Evolutionary conservation across 1,139 yeast genomes (phyloP).

Genomic region (Taphrina deformans): DNA sequence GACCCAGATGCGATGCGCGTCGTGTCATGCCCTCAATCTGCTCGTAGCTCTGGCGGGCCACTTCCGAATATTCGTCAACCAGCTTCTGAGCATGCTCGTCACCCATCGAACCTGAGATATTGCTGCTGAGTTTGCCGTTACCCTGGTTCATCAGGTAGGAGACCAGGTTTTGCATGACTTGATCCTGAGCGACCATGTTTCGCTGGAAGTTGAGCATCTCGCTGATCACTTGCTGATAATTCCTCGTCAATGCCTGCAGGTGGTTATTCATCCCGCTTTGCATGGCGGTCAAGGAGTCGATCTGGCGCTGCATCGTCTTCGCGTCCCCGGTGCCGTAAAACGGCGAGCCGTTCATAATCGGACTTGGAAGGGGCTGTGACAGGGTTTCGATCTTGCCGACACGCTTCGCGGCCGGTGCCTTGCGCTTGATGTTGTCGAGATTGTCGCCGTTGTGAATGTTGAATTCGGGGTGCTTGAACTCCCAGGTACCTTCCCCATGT

Average conservation of each 20-base stretch:
- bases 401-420: slow-evolving; percentile 39
- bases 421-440: slow-evolving; percentile 67
- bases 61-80: slow-evolving; percentile 31
- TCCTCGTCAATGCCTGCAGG: slow-evolving; percentile 52
- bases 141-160: slow-evolving; percentile 25
- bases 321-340: slow-evolving; percentile 39
- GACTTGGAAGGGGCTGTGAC: slow-evolving; percentile 16
- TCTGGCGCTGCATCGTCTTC: slow-evolving; percentile 50
- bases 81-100: slow-evolving; percentile 34
- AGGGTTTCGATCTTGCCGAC: slow-evolving; percentile 31
- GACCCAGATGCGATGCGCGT: slow-evolving; percentile 31
- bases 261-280: slow-evolving; percentile 51
- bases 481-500: slow-evolving; percentile 88
- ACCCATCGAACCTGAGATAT: background rate
- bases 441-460: slow-evolving; percentile 67
- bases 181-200: slow-evolving; percentile 34
- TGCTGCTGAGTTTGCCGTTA: background rate
- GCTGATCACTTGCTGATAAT: slow-evolving; percentile 60
- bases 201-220: slow-evolving; percentile 35
- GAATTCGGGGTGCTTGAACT: slow-evolving; percentile 88
- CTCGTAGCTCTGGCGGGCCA: slow-evolving; percentile 32
- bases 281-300: slow-evolving; percentile 51
- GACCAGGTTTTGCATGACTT: slow-evolving; percentile 33
- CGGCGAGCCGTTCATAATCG: slow-evolving; percentile 3
- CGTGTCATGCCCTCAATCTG: slow-evolving; percentile 33